Conservation (phyloP, 495 filamentous ascomycete species). For the Margaritispora aquatica region DNA sequence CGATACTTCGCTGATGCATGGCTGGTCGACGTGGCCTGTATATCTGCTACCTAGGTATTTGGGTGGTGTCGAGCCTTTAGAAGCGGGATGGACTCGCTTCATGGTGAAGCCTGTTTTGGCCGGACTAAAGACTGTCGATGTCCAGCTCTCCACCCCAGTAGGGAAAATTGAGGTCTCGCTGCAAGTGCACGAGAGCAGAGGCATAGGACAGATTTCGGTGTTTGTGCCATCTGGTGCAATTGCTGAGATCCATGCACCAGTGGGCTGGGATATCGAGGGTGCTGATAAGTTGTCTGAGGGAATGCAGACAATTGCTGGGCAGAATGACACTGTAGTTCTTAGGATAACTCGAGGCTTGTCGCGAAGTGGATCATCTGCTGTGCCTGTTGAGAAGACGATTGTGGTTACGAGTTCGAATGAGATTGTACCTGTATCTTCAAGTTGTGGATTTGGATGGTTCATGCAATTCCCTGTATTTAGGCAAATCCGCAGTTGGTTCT, state of each 20-base stretch:
- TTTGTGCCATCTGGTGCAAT: conserved; percentile 1
- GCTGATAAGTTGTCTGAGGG: not conserved
- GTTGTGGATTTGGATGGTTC: not conserved
- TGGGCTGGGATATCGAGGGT: conserved; percentile 1
- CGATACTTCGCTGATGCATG: conserved; percentile 15
- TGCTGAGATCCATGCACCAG: conserved; percentile 8
- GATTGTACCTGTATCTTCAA: not conserved
- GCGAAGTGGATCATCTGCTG: not conserved
- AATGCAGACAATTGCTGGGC: not conserved
- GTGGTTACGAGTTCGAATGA: not conserved
- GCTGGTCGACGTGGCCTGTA: conserved; percentile 18
- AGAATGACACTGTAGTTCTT: not conserved
- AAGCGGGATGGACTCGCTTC: conserved; percentile 10
- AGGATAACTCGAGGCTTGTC: not conserved
- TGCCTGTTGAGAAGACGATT: not conserved
- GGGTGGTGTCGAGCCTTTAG: conserved; percentile 6
- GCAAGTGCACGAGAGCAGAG: not conserved
- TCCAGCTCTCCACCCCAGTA: not conserved
- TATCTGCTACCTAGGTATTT: conserved; percentile 14
- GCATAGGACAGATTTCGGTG: conserved; percentile 1
- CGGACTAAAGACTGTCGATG: conserved; percentile 3
- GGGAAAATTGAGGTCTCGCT: conserved; percentile 4
- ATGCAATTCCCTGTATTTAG: not conserved
- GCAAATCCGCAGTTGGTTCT: not conserved
- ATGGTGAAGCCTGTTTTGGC: conserved; percentile 11